Evolutionary conservation across 2,329 filamentous ascomycete genomes (phyloP), one percentile per base, ranked within the genome.

Genomic region (Penicillium concentricum): DNA sequence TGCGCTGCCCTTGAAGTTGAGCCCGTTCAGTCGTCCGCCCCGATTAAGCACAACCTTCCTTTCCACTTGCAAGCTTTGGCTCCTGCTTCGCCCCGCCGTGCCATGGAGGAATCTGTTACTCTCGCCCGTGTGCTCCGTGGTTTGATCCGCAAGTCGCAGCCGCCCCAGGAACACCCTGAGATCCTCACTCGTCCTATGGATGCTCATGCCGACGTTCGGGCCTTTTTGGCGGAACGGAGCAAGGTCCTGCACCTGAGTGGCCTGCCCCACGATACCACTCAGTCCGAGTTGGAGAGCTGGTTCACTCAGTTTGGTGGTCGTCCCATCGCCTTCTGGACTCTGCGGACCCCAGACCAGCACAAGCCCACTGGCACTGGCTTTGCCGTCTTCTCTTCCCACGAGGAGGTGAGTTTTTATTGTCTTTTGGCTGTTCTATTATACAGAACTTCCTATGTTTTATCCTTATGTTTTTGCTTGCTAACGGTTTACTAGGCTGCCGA

Each of bases 341-440:
- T 99, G 49, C 90, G 93, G 61, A 99, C 94, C 15, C 94, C 94
- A 3, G 94, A 99, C 77, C 94, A 97, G 79, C 94, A 97, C 79
- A 99, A 99, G 82, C 94, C 94, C n/a, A 99, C 94, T 10, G 94
- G 94, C 42, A 96, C 93, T 53, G 94, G 94, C 52, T 99, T 99
- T 76, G 94, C 94, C 48, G 93, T 99, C 55, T 99, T 99, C 74
- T 97, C 94, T 62, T 97, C 93, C 45, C 94, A 99, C 72, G 94
- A 99, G 82, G 94, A 99, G 87, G 92, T 96, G 80, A 79, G 87
- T 81, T 54, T 28, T 30, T 41, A 15, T 12, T 16, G 7, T 28
- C 3, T 18, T 51, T 43, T 50, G 44, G 26, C 26, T 30, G 10
- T 28, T 47, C 18, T 10, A 35, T 24, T 43, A 28, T 30, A 46